Evolutionary conservation across 2,329 filamentous ascomycete genomes (phyloP), one percentile per base, ranked within the genome.

Genomic region (Lachnellula occidentalis): DNA sequence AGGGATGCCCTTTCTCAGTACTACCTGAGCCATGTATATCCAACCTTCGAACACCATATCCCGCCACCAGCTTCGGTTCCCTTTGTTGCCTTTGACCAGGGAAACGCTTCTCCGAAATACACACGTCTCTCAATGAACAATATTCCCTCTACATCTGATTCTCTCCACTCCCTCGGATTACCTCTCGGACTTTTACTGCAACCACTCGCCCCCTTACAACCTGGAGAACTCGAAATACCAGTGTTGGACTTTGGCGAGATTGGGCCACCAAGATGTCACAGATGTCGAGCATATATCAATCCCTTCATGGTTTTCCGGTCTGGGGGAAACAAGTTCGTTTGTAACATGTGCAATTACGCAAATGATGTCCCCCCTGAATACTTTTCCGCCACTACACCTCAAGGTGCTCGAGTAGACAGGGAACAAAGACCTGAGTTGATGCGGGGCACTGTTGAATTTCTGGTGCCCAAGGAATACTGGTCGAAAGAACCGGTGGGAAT

Each of bases 401-500:
- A 90, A 54, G 94, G 94, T 17, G 82, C 90, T 42, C 86, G 94
- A 54, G 84, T 95, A 48, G 94, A 99, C 72, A 83, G 94, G 48
- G 82, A 92, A 67, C 88, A 95, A 69, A 81, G 94, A 50, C 92
- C 92, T 0, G 94, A 99, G 73, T 78, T 99, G 65, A 89, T 86
- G 65, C 82, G 90, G 54, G 94, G 94, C 37, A 97, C 94, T 0
- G 92, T 97, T 45, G 94, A 99, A 69, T 99, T 95, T 69, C 79
- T 94, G 57, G 95, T 99, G 14, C 94, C 94, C 15, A 97, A 96
- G 74, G 94, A 99, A 73, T 99, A 99, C 74, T 99, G 92, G 90
- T 92, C 90, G 22, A 94, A 92, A 71, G 87, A 95, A 69, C 94
- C 94, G 0, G 88, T 94, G 14, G 91, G 90, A 22, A 71, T 97